Base-by-base conservation (phyloP, 768 basidiomycete genomes). In the Tremella fuciformis region DNA sequence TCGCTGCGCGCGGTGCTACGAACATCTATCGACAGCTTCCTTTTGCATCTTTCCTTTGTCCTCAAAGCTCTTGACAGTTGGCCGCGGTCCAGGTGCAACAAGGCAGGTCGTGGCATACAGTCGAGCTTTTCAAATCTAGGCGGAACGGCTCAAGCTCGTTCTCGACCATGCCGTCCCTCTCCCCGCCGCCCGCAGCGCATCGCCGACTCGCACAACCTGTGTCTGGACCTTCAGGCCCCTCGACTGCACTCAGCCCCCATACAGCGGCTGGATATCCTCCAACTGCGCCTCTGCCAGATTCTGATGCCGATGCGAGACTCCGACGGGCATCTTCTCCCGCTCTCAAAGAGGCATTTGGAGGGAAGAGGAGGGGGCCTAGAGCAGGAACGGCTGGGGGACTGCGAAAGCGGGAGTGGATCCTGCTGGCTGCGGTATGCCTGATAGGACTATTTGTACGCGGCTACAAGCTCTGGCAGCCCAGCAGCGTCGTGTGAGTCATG, bases 401-500 rank as follows among this genome's bases (percentile, higher is more conserved):
- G 58, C 59, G 62, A 50, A 65, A 57, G 47, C 55, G 69, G 26
- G 71, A 73, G 42, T 68, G 65, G 67, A 41, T 48, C 9, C 55
- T 73, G 19, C 50, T 73, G 19, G 59, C 24, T 18, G 50, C 24
- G 25, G 59, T 73, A 9, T 41, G 48, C 13, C 13, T 90, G 8
- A 70, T 96, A 50, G 92, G 90, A 0, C 76, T 81, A 7, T 83
- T 80, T n/a, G 89, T 97, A n/a, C 83, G 94, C 48, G 76, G 93
- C 57, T 96, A 88, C 78, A 83, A 87, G 53, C 79, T 99, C 44
- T 89, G 88, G 42, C 84, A 85, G 71, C 94, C 94, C 0, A 82
- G 85, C 57, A 92, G 91, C 69, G 91, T 99, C 41, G 94, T 99
- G 90, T 93, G 65, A 80, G 89, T n/a, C n/a, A n/a, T n/a, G n/a